Evolutionary conservation across 371 early-diverging fungal species (phyloP), one percentile per base, ranked within the genome.

Genomic region (Chytridiales sp.): DNA sequence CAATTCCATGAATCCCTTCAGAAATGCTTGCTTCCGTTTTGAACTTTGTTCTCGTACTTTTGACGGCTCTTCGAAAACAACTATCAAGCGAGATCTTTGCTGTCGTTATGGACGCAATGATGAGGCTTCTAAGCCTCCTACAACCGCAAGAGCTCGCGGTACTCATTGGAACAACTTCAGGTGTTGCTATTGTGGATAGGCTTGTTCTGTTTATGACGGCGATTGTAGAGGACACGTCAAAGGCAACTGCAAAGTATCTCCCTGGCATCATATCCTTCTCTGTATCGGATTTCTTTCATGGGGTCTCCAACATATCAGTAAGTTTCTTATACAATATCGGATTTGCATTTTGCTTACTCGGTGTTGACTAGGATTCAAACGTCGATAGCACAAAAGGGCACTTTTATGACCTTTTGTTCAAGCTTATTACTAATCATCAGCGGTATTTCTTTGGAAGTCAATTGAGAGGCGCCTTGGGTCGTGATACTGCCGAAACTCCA

Each of bases 381-480:
- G 30, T 21, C 44, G 56, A 56, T 27, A 27, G 44, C 8, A 22
- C 44, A 21, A 56, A 56, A 44, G 29, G 41, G 21, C 56, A 56
- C 31, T 56, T 56, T 41, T 56, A 43, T 32, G 41, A 56, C 31
- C 56, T 56, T 31, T 44, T 56, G 30, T 56, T 56, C 46, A 31
- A 22, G 6, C 44, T 56, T 8, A n/a, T 56, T 9, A 56, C 56
- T 17, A 43, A 27, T 27, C 56, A 56, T 30, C 56, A 56, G 44
- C 56, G 56, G 3, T 41, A 56, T 29, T 56, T 27, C 24, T 56
- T 56, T 24, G 56, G 56, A 43, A 56, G 56, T 34, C 8, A 41
- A 11, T 29, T 56, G 27, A 56, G 44, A n/a, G 44, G 56, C n/a
- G n/a, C n/a, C n/a, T n/a, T n/a, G n/a, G n/a, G n/a, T n/a, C n/a